A percentile compares a stretch with the other conserved stretches of the same genome.
Evolutionary conservation across 192 early-diverging fungal species (phyloP).

Genomic region (Phycomyces nitens): DNA sequence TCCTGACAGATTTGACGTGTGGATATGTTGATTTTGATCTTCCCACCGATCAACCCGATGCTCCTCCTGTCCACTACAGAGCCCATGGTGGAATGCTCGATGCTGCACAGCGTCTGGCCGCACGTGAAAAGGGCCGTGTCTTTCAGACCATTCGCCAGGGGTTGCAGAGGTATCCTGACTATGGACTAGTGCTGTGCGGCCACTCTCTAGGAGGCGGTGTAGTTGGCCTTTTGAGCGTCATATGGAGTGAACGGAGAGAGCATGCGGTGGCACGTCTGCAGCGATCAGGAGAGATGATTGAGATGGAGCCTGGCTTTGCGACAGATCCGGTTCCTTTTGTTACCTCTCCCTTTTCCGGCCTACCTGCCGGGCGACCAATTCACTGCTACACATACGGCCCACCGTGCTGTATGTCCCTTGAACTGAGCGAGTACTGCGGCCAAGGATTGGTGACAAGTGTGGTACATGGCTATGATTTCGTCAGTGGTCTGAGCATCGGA

Average conservation of each 20-base stretch:
- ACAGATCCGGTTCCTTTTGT: conserved; percentile 55
- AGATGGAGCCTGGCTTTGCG: conserved; percentile 22
- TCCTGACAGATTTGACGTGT: conserved; percentile 85
- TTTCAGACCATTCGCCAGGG: conserved; percentile 70
- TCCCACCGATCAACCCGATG: conserved; percentile 28
- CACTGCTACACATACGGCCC: conserved; percentile 84
- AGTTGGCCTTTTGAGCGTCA: conserved; percentile 68
- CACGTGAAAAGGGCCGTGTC: conserved; percentile 56
- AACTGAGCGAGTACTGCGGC: conserved; percentile 63
- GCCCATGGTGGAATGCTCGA: conserved; percentile 88
- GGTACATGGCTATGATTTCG: conserved; percentile 74
- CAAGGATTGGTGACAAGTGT: conserved; percentile 75
- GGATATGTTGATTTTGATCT: conserved; percentile 60
- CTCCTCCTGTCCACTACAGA: conserved; percentile 37
- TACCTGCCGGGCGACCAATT: conserved; percentile 70
- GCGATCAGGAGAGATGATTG: conserved; percentile 24
- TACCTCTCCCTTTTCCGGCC: conserved; percentile 55
- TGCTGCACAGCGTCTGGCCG: conserved; percentile 67
- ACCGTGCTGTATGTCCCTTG: conserved; percentile 70
- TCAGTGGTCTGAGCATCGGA: conserved; percentile 72
- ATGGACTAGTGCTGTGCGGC: conserved; percentile 80
- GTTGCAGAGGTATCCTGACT: conserved; percentile 68
- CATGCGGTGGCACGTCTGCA: conserved; percentile 6
- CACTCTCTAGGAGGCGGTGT: conserved; percentile 90
- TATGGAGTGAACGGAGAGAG: conserved; percentile 66